A percentile compares a stretch with the other conserved stretches of the same genome.
These are phyloP conservation scores for Polysphondylium violaceum DNA, from an alignment of 78 protist species.

Conservation along the genomic window DNA sequence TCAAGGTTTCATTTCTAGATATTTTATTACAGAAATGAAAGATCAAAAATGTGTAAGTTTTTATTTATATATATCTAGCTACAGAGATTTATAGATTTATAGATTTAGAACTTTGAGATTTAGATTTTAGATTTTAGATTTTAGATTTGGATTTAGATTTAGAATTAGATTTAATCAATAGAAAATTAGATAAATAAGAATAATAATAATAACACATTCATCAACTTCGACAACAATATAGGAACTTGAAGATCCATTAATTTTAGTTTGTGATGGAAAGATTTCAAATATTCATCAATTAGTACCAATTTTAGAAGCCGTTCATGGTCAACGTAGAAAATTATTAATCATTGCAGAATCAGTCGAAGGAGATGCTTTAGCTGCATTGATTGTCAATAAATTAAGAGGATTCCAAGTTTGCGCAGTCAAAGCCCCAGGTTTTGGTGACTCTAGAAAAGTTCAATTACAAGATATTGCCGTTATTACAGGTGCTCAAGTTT, in stretches of 20 bases:
- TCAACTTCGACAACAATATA: not conserved
- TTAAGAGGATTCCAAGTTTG: slow-evolving; percentile 91
- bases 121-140: not conserved
- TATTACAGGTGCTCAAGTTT: slow-evolving; percentile 94
- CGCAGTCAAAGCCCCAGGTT: slow-evolving; percentile 99
- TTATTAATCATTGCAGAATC: slow-evolving; percentile 97
- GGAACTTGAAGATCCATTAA: slow-evolving; percentile 93
- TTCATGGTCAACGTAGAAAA: slow-evolving; percentile 73
- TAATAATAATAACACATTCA: not conserved
- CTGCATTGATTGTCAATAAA: slow-evolving; percentile 96
- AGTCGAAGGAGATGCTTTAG: slow-evolving; percentile 96
- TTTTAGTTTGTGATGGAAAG: slow-evolving; percentile 88
- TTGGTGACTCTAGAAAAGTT: slow-evolving; percentile 98
- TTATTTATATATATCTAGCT: not conserved
- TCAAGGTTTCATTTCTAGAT: slow-evolving; percentile 98
- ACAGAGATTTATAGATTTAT: not conserved
- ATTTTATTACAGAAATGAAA: slow-evolving; percentile 96
- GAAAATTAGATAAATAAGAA: too few species aligned
- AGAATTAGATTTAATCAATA: too few species aligned
- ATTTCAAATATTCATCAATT: slow-evolving; percentile 88
- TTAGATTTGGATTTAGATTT: too few species aligned
- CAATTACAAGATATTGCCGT: slow-evolving; percentile 98
- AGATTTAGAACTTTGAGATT: not conserved
- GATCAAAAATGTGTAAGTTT: slow-evolving; percentile 83
- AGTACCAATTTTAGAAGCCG: slow-evolving; percentile 94